Percentiles rank a stretch among this genome's conserved stretches.
Conservation (phyloP, 495 filamentous ascomycete species). For the Amorphotheca resinae region DNA sequence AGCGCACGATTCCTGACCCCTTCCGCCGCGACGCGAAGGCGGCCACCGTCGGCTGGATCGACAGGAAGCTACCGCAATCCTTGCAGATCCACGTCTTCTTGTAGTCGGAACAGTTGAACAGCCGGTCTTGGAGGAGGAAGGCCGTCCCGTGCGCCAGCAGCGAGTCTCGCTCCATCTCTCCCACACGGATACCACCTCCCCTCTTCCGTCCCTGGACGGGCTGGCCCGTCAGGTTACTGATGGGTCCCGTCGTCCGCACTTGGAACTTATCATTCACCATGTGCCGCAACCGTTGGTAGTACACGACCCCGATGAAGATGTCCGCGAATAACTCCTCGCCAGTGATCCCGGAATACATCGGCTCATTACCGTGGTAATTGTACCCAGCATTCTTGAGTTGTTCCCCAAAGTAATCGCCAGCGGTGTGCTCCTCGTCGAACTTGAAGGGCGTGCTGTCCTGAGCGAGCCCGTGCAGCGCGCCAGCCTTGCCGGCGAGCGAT, state of each 20-base stretch:
- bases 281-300: slow-evolving; percentile 94
- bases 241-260: slow-evolving; percentile 87
- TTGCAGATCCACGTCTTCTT: slow-evolving; percentile 78
- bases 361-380: slow-evolving; percentile 97
- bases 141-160: slow-evolving; percentile 89
- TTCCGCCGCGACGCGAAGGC: slow-evolving; percentile 30
- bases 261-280: slow-evolving; percentile 99
- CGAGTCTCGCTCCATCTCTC: slow-evolving; percentile 97
- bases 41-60: slow-evolving; percentile 64
- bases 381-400: slow-evolving; percentile 89
- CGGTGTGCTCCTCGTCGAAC: slow-evolving; percentile 85
- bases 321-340: slow-evolving; percentile 87
- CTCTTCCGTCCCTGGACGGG: slow-evolving; percentile 92
- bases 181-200: slow-evolving; percentile 95
- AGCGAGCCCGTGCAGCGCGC: slow-evolving; percentile 82
- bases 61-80: slow-evolving; percentile 76
- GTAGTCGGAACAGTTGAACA: slow-evolving; percentile 94
- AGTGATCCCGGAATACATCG: slow-evolving; percentile 93
- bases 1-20: slow-evolving; percentile 62
- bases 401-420: slow-evolving; percentile 88
- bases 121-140: slow-evolving; percentile 85
- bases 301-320: slow-evolving; percentile 93
- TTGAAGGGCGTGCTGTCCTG: slow-evolving; percentile 92
- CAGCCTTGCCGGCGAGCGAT: slow-evolving; percentile 88
- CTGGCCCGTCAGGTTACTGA: slow-evolving; percentile 81